phyloP scores from a whole-genome alignment of 139 green algal genomes.

The Volvox africanus region DNA sequence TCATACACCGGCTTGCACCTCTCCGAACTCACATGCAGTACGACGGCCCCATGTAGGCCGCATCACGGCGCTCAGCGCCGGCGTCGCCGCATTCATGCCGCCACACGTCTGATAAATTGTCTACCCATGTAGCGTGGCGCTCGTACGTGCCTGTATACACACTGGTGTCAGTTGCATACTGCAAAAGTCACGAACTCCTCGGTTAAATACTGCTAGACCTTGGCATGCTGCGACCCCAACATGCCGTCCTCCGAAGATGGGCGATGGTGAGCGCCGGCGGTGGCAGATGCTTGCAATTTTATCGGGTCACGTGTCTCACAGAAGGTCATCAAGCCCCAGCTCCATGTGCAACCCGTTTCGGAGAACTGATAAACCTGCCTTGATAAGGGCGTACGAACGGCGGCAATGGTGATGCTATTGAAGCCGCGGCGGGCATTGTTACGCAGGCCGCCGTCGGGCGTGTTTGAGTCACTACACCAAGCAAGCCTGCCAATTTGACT shows the following conservation, averaged over 20 bases:
- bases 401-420: background rate
- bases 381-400: too few relatives aligned
- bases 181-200: slow-evolving; percentile 68
- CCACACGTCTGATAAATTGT: slow-evolving; percentile 91
- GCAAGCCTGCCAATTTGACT: too few relatives aligned
- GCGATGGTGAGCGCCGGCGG: slow-evolving; percentile 66
- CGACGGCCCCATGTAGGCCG: too few relatives aligned
- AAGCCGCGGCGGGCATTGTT: too few relatives aligned
- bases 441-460: too few relatives aligned
- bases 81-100: slow-evolving; percentile 65
- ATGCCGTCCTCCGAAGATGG: slow-evolving; percentile 63
- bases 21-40: too few relatives aligned
- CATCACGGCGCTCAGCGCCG: too few relatives aligned
- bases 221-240: slow-evolving; percentile 48
- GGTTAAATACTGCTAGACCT: slow-evolving; percentile 56
- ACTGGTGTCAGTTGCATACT: slow-evolving; percentile 68
- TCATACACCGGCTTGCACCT: too few relatives aligned
- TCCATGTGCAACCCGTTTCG: slow-evolving; percentile 69
- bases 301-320: slow-evolving; percentile 73
- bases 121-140: slow-evolving; percentile 82
- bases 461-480: too few relatives aligned
- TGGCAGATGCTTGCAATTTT: slow-evolving; percentile 78
- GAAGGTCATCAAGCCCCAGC: slow-evolving; percentile 83
- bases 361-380: slow-evolving; percentile 80
- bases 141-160: slow-evolving; percentile 76